Conservation (phyloP, 805 yeast genomes). For the Teunomyces panamensis region DNA sequence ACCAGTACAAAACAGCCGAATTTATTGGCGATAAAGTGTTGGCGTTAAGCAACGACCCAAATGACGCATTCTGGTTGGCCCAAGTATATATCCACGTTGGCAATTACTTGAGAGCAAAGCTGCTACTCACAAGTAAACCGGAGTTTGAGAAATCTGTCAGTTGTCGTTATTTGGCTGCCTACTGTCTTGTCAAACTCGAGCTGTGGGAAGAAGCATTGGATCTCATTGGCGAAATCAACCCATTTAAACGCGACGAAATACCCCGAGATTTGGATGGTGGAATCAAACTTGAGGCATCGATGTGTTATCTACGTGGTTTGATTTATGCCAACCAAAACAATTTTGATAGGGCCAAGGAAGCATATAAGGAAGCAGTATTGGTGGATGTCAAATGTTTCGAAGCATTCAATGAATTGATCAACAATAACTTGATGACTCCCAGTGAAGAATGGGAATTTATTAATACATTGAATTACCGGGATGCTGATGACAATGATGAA, state of each 20-base stretch:
- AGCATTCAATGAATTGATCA: slow-evolving; percentile 77
- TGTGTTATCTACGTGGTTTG: slow-evolving; percentile 81
- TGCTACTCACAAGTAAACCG: slow-evolving; percentile 54
- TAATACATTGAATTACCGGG: slow-evolving; percentile 60
- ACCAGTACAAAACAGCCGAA: slow-evolving; percentile 85
- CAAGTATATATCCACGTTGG: slow-evolving; percentile 81
- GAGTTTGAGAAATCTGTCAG: slow-evolving; percentile 60
- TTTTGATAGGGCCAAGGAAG: slow-evolving; percentile 80
- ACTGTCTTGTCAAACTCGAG: slow-evolving; percentile 68
- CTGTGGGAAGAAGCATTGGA: slow-evolving; percentile 88
- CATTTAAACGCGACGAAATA: slow-evolving; percentile 50
- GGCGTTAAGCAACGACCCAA: slow-evolving; percentile 79
- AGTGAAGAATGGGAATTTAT: slow-evolving; percentile 84
- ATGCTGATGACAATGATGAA: slow-evolving; percentile 76
- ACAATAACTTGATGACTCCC: slow-evolving; percentile 74
- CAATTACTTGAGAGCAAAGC: slow-evolving; percentile 74
- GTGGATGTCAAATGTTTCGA: slow-evolving; percentile 92
- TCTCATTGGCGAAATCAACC: slow-evolving; percentile 77
- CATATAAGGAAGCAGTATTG: slow-evolving; percentile 79
- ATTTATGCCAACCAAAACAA: slow-evolving; percentile 81
- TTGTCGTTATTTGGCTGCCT: slow-evolving; percentile 78
- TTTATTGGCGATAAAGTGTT: slow-evolving; percentile 89
- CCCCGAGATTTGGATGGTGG: slow-evolving; percentile 71
- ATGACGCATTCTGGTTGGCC: slow-evolving; percentile 95
- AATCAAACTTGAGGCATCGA: slow-evolving; percentile 78